These are phyloP conservation scores for Microascus cirrosus DNA, from an alignment of 2,329 filamentous ascomycete genomes.

Conservation along the genomic window DNA sequence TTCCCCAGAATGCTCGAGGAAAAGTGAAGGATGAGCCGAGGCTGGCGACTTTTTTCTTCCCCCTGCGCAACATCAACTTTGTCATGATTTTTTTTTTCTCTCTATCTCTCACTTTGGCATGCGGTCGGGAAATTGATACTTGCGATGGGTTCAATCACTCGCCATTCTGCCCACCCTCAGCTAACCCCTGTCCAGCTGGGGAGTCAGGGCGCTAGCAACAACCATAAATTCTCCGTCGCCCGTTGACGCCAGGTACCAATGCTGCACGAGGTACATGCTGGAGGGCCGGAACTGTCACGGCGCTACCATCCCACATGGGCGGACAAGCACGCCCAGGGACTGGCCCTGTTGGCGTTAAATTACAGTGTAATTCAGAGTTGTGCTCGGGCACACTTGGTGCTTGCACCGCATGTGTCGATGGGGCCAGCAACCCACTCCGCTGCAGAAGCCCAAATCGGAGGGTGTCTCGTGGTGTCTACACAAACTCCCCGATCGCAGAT, in stretches of 20 bases:
- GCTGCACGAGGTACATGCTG: background rate
- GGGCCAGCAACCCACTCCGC: no score
- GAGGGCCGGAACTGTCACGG: background rate
- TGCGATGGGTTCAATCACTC: no score
- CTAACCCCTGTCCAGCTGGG: background rate
- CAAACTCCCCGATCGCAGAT: no score
- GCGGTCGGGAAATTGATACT: no score
- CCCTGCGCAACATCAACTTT: background rate
- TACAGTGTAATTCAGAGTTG: background rate
- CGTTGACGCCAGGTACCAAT: background rate
- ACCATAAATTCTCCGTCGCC: background rate
- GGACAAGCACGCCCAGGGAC: background rate
- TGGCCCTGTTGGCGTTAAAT: background rate
- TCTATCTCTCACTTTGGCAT: no score
- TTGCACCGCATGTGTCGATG: no score
- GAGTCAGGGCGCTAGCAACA: background rate
- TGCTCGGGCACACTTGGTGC: no score
- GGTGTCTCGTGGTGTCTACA: no score
- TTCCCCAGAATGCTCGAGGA: background rate
- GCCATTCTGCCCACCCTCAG: background rate
- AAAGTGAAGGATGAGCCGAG: background rate
- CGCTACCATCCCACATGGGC: background rate
- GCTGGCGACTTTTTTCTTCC: background rate
- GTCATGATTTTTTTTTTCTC: background rate
- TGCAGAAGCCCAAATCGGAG: no score